Percentiles rank a stretch among this genome's conserved stretches.
phyloP scores from a whole-genome alignment of 148 eudicot genomes.

The Camellia lanceoleosa region DNA sequence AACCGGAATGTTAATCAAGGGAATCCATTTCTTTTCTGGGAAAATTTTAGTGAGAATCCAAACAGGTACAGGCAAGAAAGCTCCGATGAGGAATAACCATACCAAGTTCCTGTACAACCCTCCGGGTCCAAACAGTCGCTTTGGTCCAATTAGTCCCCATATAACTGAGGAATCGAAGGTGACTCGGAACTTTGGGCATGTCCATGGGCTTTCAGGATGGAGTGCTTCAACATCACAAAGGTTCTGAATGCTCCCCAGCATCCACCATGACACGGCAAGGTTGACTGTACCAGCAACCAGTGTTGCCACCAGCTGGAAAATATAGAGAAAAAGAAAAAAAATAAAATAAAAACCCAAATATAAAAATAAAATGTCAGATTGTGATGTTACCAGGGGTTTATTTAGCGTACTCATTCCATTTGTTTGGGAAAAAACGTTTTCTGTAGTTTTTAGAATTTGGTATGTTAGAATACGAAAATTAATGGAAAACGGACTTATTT shows the following conservation, averaged over 20 bases:
- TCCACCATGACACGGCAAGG: conserved; percentile 98
- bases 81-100: conserved; percentile 91
- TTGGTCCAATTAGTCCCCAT: conserved; percentile 98
- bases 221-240: conserved; percentile 77
- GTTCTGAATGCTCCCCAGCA: conserved; percentile 76
- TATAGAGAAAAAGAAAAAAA: not conserved
- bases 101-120: conserved; percentile 89
- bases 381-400: not conserved
- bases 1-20: conserved; percentile 85
- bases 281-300: conserved; percentile 75
- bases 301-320: conserved; percentile 76
- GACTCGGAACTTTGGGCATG: conserved; percentile 93
- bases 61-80: conserved; percentile 78
- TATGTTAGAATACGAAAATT: too few relatives aligned
- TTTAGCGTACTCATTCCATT: not conserved
- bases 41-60: conserved; percentile 85
- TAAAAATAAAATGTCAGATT: not conserved
- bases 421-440: too few relatives aligned
- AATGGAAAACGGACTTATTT: too few relatives aligned
- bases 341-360: not conserved
- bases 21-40: conserved; percentile 93
- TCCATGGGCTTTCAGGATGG: conserved; percentile 98
- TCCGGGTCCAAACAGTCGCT: conserved; percentile 74
- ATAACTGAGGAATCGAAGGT: conserved; percentile 94
- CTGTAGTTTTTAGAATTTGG: too few relatives aligned